Evolutionary conservation across 169 alveolate species (phyloP).

Genomic region (Cryptosporidium ubiquitum): DNA sequence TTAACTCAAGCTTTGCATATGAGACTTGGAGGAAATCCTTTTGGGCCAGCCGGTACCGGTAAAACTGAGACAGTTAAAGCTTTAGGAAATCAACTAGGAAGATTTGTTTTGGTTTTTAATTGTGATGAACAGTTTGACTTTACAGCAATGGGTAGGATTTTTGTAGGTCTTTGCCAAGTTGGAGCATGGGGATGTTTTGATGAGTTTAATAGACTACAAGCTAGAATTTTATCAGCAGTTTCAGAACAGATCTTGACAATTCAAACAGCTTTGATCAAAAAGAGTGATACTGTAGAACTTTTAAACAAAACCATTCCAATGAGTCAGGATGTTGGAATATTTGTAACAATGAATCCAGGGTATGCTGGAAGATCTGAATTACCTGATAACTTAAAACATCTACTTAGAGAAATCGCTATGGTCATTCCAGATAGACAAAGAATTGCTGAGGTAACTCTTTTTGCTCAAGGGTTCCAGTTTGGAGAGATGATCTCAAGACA

Average conservation of each 20-base stretch:
- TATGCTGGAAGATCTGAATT: slow-evolving; percentile 97
- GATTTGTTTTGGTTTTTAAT: slow-evolving; percentile 96
- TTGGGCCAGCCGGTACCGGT: slow-evolving; percentile 99
- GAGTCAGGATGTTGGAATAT: slow-evolving; percentile 94
- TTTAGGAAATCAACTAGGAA: slow-evolving; percentile 94
- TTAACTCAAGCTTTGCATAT: slow-evolving; percentile 95
- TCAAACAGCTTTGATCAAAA: slow-evolving; percentile 91
- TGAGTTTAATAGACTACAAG: slow-evolving; percentile 97
- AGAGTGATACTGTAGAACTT: slow-evolving; percentile 85
- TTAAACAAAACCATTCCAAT: slow-evolving; percentile 87
- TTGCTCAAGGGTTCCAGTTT: slow-evolving; percentile 94
- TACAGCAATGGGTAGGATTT: slow-evolving; percentile 96
- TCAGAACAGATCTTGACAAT: slow-evolving; percentile 94
- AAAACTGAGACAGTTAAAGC: slow-evolving; percentile 99
- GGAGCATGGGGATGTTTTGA: slow-evolving; percentile 99
- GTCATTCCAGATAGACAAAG: slow-evolving; percentile 90
- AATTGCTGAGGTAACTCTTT: slow-evolving; percentile 93
- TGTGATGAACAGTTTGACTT: slow-evolving; percentile 98
- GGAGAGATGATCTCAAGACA: slow-evolving; percentile 94
- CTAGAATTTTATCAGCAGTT: slow-evolving; percentile 95
- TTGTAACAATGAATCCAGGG: slow-evolving; percentile 99
- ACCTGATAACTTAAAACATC: slow-evolving; percentile 95
- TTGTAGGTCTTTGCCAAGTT: slow-evolving; percentile 93
- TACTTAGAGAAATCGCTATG: slow-evolving; percentile 94
- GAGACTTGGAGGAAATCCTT: slow-evolving; percentile 98